A percentile compares a stretch with the other conserved stretches of the same genome.
Conservation (phyloP, 2,329 filamentous ascomycete species). For the Pezizomycotina sp. region DNA sequence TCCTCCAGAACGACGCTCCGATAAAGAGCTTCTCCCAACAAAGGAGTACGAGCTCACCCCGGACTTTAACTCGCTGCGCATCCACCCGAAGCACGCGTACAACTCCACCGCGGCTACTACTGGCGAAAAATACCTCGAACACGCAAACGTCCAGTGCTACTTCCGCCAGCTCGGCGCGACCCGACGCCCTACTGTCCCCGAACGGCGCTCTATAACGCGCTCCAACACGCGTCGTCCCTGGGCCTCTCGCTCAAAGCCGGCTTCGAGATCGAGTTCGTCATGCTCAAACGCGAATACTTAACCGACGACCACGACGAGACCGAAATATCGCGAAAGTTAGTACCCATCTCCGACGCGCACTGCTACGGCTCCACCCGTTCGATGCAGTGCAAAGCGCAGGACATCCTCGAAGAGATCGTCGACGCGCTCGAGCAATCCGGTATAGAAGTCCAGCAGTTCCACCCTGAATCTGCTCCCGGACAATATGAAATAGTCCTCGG, state of each 20-base stretch:
- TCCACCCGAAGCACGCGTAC: constrained; percentile 43
- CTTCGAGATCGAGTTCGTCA: constrained; percentile 68
- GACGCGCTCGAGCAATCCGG: constrained; percentile 42
- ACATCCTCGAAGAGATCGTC: constrained; percentile 50
- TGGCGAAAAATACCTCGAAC: too few relatives aligned
- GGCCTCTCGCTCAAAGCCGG: constrained; percentile 49
- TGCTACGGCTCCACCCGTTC: constrained; percentile 53
- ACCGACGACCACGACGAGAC: constrained; percentile 25
- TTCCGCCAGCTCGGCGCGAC: too few relatives aligned
- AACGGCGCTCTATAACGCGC: constrained; percentile 40
- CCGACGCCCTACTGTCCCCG: constrained; percentile 45
- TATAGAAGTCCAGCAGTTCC: constrained; percentile 55
- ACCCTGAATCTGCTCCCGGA: constrained; percentile 54
- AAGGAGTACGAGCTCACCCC: constrained; percentile 53
- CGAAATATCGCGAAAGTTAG: constrained; percentile 28
- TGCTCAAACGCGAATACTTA: constrained; percentile 43
- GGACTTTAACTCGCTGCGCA: constrained; percentile 45
- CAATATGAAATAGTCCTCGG: constrained; percentile 66
- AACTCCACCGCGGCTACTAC: constrained; percentile 52
- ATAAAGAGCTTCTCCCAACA: constrained; percentile 40
- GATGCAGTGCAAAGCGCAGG: constrained; percentile 40
- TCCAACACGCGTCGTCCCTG: constrained; percentile 37
- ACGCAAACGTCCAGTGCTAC: constrained; percentile 23
- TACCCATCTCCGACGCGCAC: constrained; percentile 45
- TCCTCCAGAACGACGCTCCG: constrained; percentile 50